Evolutionary conservation across 2,329 filamentous ascomycete genomes (phyloP), one percentile per base, ranked within the genome.

Genomic region (Sclerotinia subarctica): DNA sequence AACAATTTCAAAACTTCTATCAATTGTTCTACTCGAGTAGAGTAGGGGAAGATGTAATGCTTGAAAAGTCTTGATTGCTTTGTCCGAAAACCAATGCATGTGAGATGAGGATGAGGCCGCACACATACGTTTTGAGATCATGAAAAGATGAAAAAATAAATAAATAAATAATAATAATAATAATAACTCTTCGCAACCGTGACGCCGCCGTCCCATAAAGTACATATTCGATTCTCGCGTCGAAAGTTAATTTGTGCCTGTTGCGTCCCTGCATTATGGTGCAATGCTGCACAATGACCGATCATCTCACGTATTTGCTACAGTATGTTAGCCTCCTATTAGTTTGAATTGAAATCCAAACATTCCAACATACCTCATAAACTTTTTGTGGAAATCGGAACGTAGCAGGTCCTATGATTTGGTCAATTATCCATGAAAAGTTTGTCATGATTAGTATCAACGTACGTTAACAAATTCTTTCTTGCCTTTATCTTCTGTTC

Each of bases 391-490:
- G 79, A 99, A 99, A 80, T 99, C 95, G 42, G 93, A 97, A 70
- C 94, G 89, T 71, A 98, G 82, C 76, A 97, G 84, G 80, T 98
- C 91, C 89, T 92, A 53, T 29, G 64, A 49, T 19, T 46, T 10
- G 46, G 46, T 73, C 52, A 72, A 67, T 68, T 69, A 47, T 69
- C 24, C n/a, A 60, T 64, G 38, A 44, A 15, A 29, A 46, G n/a
- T 60, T 52, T 51, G 64, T 65, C 49, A 57, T 65, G 68, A 51
- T 38, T 65, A 57, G 44, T 70, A 60, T 10, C 38, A 58, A 82
- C 88, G 81, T 78, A 92, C 93, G 78, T 99, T 99, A 79, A 99
- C 94, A 81, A 99, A 99, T 80, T 97, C 94, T 82, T 94, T 96
- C 82, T 90, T 93, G 71, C 90, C 88, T 82, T 90, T 94, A 71